Conservation (phyloP, 768 basidiomycete species). For the Leccinum rimulosum region DNA sequence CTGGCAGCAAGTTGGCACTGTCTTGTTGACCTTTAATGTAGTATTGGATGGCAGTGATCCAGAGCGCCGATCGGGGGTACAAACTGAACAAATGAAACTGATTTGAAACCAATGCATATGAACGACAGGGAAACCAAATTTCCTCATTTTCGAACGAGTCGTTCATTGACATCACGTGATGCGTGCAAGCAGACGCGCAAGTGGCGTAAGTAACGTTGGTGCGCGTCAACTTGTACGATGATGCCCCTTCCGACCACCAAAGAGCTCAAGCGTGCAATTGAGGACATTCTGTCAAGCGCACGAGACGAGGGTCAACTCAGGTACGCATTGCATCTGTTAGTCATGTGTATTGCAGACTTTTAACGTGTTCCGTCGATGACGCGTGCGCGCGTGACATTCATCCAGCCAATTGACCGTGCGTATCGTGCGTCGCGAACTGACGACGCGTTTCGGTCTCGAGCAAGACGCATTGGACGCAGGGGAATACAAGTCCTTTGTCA, state of each 20-base stretch:
- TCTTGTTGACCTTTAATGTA: too few species aligned
- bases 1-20: too few species aligned
- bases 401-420: constrained; percentile 42
- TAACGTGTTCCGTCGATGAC: neutral
- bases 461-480: constrained; percentile 41
- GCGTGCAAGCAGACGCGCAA: neutral
- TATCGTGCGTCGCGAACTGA: constrained; percentile 49
- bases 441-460: constrained; percentile 44
- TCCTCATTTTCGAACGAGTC: too few species aligned
- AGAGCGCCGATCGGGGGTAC: too few species aligned
- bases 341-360: neutral
- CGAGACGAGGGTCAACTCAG: constrained; percentile 19
- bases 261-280: constrained; percentile 18
- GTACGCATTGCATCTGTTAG: constrained; percentile 4
- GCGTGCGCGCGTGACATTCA: neutral
- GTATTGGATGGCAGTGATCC: too few species aligned
- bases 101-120: too few species aligned
- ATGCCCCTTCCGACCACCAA: constrained; percentile 17
- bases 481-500: constrained; percentile 48
- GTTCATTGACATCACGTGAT: constrained; percentile 15
- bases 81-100: too few species aligned
- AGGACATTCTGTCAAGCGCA: constrained; percentile 23
- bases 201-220: neutral
- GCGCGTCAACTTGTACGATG: neutral
- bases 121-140: too few species aligned